A percentile compares a stretch with the other conserved stretches of the same genome.
Evolutionary conservation across 2,329 filamentous ascomycete genomes (phyloP).

Genomic region (Ciborinia camelliae): DNA sequence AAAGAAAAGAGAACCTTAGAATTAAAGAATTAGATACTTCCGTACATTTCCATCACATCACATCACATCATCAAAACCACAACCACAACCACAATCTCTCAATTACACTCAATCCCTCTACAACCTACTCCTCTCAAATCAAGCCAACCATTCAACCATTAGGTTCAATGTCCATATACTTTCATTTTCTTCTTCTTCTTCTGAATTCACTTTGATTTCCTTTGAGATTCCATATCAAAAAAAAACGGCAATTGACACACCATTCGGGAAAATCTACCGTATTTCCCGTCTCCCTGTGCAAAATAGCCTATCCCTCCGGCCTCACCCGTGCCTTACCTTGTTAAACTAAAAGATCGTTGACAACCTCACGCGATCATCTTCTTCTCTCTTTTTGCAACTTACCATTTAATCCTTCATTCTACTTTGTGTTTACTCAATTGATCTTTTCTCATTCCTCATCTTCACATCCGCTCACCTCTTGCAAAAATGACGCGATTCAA

Average conservation of each 20-base stretch:
- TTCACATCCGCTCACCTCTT: background rate
- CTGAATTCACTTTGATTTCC: background rate
- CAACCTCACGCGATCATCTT: conserved; percentile 17
- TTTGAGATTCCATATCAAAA: too few species aligned
- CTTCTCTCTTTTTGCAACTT: conserved; percentile 1
- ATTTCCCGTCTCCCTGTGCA: background rate
- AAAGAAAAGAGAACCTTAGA: background rate
- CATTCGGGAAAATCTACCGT: background rate
- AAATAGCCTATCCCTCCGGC: background rate
- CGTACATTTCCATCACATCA: too few species aligned
- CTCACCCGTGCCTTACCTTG: conserved; percentile 15
- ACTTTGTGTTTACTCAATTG: background rate
- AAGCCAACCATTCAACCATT: background rate
- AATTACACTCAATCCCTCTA: background rate
- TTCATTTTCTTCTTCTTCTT: background rate
- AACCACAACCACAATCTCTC: too few species aligned
- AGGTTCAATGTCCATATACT: background rate
- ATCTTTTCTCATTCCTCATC: background rate
- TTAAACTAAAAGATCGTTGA: background rate
- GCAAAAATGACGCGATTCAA: conserved; percentile 31
- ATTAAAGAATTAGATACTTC: too few species aligned
- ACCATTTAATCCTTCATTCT: background rate
- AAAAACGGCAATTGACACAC: too few species aligned
- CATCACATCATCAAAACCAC: too few species aligned
- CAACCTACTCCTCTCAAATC: too few species aligned